Base-by-base conservation (phyloP, 768 basidiomycete species). In the Russula virescens region DNA sequence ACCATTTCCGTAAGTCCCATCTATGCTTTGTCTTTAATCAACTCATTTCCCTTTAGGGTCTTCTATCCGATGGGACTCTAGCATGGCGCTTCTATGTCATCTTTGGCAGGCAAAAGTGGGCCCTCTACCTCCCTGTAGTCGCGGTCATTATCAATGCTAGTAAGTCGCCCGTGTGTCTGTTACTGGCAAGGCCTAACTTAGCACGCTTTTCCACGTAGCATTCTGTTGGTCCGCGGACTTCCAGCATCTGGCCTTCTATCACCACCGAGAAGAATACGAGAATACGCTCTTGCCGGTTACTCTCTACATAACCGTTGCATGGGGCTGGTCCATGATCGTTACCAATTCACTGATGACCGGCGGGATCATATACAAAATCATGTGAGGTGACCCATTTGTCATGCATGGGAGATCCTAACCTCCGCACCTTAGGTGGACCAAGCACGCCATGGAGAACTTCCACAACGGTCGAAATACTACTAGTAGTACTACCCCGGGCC, bases 271-370 rank as follows among this genome's bases (percentile, higher is more conserved):
- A 2, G 40, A 61, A 18, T 71, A 69, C 45, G 58, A 66, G 26
- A 55, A 62, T 7, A 60, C 47, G 10, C 42, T 70, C 10, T 49
- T 68, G 14, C 55, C 55, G 5, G 60, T 69, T 38, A 64, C 67
- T 8, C 52, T 68, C 19, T 55, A 68, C 42, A 66, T 71, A 58
- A 64, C 61, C 11, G 67, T 68, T 23, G 69, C 67, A 2, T 71
- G 71, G 71, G 71, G 69, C 16, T 71, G 68, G 68, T 63, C 65
- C 61, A 68, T 68, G 63, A 66, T 71, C 54, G 49, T 47, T 23
- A 59, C 57, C 38, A 70, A 71, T 56, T 68, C 71, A 1, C 16
- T 68, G 28, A 59, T 71, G 43, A 70, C 68, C 0, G 57, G 60
- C 34, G 64, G 64, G 25, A 71, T 71, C 50, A 47, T 70, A 19